Evolutionary conservation across 73 alveolate species (phyloP).

Genomic region (Paramecium primaurelia): DNA sequence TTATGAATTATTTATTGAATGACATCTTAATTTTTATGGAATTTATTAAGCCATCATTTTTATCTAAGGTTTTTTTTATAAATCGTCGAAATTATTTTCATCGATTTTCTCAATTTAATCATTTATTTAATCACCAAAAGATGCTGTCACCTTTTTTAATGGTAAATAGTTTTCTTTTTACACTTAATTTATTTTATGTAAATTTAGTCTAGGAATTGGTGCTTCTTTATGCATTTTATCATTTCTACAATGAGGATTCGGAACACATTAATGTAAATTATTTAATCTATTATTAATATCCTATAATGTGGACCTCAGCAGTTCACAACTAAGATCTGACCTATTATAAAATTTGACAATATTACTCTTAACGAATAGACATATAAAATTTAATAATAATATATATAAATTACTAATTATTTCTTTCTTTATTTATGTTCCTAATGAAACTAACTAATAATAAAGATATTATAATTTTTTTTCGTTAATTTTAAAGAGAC

Average conservation of each 20-base stretch:
- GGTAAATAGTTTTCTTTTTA: not conserved
- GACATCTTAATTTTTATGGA: not conserved
- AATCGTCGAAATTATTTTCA: not conserved
- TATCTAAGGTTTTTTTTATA: not conserved
- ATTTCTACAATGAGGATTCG: not conserved
- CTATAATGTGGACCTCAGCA: constrained; percentile 12
- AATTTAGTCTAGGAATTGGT: not conserved
- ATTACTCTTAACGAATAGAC: constrained; percentile 54
- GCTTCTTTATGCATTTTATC: not conserved
- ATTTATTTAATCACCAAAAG: not conserved
- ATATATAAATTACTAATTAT: not conserved
- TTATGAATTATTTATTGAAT: not conserved
- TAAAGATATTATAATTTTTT: not conserved
- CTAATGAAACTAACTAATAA: not conserved
- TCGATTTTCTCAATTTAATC: not conserved
- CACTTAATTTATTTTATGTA: not conserved
- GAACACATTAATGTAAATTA: not conserved
- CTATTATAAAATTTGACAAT: not conserved
- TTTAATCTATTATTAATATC: not conserved
- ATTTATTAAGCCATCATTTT: not conserved
- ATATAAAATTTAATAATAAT: constrained; percentile 36
- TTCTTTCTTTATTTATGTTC: not conserved
- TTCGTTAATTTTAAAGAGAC: not conserved
- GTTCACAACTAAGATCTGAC: constrained; percentile 28
- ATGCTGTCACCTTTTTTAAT: not conserved